Evolutionary conservation across 257 asterid species (phyloP), one percentile per base, ranked within the genome.

Genomic region (Solanum pennellii): DNA sequence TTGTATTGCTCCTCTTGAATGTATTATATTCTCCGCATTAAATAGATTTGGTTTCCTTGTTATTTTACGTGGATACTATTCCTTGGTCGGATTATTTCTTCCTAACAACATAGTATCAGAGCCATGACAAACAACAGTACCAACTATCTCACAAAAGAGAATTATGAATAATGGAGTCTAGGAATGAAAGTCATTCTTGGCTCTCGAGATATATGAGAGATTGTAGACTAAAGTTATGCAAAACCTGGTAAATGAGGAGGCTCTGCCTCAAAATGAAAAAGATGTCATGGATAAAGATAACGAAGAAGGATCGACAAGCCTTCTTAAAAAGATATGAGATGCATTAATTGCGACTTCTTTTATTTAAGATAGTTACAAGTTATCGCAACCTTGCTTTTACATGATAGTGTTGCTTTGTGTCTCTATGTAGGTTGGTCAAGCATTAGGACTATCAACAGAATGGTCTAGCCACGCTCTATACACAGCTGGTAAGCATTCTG

Each of bases 381-480:
- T 3, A 42, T 13, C 4, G 3, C 39, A 42, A 77, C 0, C 6
- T 44, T 73, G 14, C 11, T 37, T 74, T 74, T 45, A 44, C 10
- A 15, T 79, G 66, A 45, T 16, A 15, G 39, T 1, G 84, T 25
- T 14, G 18, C 33, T 47, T 80, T 1, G 39, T 0, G 27, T 45
- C 29, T 15, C 4, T 85, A 83, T 56, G 75, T 87, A 97, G 99
- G 98, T 97, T 89, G 99, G 99, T 37, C 98, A 96, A 88, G 99
- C 99, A 1, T 62, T 95, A 89, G 99, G 99, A 85, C 86, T 97
- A 84, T 92, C 99, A 12, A 95, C 94, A 14, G 97, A 95, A 83
- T 97, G 99, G 99, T 97, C 99, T 44, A 90, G 90, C 88, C 99
- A 95, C 85, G 94, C 98, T 86, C 97, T 97, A 84, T 97, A 91